A percentile compares a stretch with the other conserved stretches of the same genome.
Evolutionary conservation across 108 stramenopile species (phyloP).

Genomic region (Nitzschia putrida): DNA sequence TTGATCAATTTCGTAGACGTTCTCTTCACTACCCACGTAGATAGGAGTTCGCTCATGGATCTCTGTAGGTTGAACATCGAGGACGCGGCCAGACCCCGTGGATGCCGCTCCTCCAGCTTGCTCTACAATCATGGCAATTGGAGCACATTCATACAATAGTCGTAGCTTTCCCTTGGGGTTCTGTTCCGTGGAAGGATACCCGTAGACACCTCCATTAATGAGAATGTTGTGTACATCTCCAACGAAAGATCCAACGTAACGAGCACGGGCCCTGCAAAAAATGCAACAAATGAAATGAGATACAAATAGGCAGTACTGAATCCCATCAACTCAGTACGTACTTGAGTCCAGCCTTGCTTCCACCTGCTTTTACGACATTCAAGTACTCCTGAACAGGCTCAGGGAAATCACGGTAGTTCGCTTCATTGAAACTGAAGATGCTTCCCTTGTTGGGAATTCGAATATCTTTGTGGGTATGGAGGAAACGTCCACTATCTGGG

Average conservation of each 20-base stretch:
- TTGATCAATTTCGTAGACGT: slow-evolving; percentile 89
- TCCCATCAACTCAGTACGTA: slow-evolving; percentile 1
- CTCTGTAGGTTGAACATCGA: slow-evolving; percentile 76
- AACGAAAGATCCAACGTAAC: slow-evolving; percentile 98
- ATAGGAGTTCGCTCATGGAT: slow-evolving; percentile 93
- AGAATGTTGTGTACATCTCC: slow-evolving; percentile 99
- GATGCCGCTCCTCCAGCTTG: slow-evolving; percentile 95
- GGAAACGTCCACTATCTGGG: slow-evolving; percentile 91
- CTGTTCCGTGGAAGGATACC: slow-evolving; percentile 90
- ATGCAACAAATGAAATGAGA: background rate
- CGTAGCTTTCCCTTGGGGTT: slow-evolving; percentile 89
- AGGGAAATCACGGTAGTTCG: slow-evolving; percentile 87
- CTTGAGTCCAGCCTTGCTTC: slow-evolving; percentile 30
- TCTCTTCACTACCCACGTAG: slow-evolving; percentile 82
- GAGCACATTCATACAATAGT: slow-evolving; percentile 89
- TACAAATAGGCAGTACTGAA: background rate
- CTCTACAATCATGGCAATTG: slow-evolving; percentile 99
- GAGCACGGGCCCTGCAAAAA: slow-evolving; percentile 49
- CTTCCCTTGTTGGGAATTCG: slow-evolving; percentile 85
- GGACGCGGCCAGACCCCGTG: slow-evolving; percentile 85
- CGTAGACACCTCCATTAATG: slow-evolving; percentile 98
- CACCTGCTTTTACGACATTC: slow-evolving; percentile 57
- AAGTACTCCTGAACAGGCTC: slow-evolving; percentile 73
- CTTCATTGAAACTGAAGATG: slow-evolving; percentile 97
- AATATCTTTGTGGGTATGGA: slow-evolving; percentile 92